Conservation (phyloP, 1,284 basidiomycete genomes). For the Tausonia pullulans region DNA sequence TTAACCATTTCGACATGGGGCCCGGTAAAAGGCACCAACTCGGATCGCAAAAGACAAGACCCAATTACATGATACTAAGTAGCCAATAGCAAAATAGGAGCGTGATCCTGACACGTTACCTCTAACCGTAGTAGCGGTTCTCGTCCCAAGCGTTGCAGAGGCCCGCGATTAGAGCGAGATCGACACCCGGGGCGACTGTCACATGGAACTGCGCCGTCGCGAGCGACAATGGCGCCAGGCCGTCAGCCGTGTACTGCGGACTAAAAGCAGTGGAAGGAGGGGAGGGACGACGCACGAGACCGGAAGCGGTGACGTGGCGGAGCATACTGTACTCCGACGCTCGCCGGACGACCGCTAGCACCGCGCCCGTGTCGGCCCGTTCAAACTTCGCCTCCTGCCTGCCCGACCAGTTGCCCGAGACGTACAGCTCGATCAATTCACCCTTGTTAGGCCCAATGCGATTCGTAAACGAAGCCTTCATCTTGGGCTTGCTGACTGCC, state of each 20-base stretch:
- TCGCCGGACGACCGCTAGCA: neutral
- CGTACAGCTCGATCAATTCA: neutral
- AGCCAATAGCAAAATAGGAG: too few species aligned
- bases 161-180: neutral
- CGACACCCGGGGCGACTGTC: neutral
- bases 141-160: neutral
- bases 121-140: neutral
- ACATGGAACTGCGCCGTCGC: neutral
- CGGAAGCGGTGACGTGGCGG: neutral
- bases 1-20: too few species aligned
- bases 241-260: too few species aligned
- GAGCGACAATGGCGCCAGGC: neutral
- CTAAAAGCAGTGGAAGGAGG: neutral
- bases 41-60: too few species aligned
- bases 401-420: neutral
- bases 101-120: too few species aligned
- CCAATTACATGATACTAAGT: too few species aligned
- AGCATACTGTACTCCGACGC: neutral
- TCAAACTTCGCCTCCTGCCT: neutral
- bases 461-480: neutral
- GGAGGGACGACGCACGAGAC: neutral
- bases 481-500: neutral
- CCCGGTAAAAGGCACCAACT: too few species aligned
- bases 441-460: neutral
- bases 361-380: neutral